These are phyloP conservation scores for Domatiomyces globalis DNA, from an alignment of 2,329 filamentous ascomycete genomes.

Conservation along the genomic window DNA sequence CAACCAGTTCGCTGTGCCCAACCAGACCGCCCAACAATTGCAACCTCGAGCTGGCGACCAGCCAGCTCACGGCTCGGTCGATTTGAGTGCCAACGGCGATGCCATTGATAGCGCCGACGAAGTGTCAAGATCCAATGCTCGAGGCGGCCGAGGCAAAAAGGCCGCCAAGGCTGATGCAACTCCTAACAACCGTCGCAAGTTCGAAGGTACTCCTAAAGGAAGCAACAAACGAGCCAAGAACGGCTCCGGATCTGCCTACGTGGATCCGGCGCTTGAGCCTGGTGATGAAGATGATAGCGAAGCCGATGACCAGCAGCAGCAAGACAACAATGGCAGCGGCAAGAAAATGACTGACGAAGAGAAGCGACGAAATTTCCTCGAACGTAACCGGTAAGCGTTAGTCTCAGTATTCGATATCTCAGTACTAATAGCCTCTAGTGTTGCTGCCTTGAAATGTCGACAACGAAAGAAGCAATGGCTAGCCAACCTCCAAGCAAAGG, in stretches of 20 bases:
- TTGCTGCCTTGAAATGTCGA: constrained; percentile 90
- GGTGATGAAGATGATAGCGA: constrained; percentile 43
- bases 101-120: constrained; percentile 59
- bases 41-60: constrained; percentile 32
- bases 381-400: constrained; percentile 69
- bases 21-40: constrained; percentile 37
- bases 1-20: constrained; percentile 38
- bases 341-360: constrained; percentile 94
- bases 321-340: constrained; percentile 26
- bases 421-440: constrained; percentile 40
- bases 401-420: not conserved
- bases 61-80: constrained; percentile 36
- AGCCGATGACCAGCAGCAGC: constrained; percentile 41
- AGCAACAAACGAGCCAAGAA: constrained; percentile 62
- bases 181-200: constrained; percentile 61
- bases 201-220: constrained; percentile 50
- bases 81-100: constrained; percentile 45
- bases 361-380: constrained; percentile 94
- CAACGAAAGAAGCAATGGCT: constrained; percentile 99
- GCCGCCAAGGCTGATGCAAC: constrained; percentile 32
- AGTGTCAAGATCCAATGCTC: constrained; percentile 47
- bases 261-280: constrained; percentile 28
- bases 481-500: constrained; percentile 82
- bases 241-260: constrained; percentile 31
- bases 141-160: constrained; percentile 55